phyloP scores from a whole-genome alignment of 257 asterid genomes.

The Solanum neorickii region DNA sequence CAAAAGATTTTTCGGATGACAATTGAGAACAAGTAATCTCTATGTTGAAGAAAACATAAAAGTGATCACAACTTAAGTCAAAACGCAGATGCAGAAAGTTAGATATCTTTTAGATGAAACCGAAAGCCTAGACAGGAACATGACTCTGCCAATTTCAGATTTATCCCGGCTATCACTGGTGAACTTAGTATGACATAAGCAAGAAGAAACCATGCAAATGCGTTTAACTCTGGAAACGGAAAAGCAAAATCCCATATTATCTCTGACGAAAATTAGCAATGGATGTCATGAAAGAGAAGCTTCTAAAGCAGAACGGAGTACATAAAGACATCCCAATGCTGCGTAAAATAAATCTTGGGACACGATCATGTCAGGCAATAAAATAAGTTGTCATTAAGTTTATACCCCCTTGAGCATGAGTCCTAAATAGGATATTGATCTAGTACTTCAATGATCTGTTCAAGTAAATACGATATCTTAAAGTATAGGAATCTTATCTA shows the following conservation, averaged over 20 bases:
- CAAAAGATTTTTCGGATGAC: background rate
- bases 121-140: background rate
- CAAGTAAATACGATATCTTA: background rate
- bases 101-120: background rate
- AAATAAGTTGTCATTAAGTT: background rate
- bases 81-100: background rate
- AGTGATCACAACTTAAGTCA: background rate
- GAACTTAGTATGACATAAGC: background rate
- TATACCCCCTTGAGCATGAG: background rate
- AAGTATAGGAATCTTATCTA: too few species aligned
- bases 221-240: background rate
- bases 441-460: background rate
- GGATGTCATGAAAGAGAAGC: background rate
- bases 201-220: background rate
- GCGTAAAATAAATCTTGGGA: background rate
- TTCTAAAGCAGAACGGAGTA: background rate
- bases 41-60: background rate
- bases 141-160: background rate
- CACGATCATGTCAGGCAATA: background rate
- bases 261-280: background rate
- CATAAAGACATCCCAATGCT: background rate
- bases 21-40: background rate
- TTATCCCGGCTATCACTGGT: background rate
- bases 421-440: background rate
- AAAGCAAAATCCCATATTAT: background rate